Evolutionary conservation across 1,139 yeast genomes (phyloP), one percentile per base, ranked within the genome.

Genomic region (Lodderomyces metapsilosis): DNA sequence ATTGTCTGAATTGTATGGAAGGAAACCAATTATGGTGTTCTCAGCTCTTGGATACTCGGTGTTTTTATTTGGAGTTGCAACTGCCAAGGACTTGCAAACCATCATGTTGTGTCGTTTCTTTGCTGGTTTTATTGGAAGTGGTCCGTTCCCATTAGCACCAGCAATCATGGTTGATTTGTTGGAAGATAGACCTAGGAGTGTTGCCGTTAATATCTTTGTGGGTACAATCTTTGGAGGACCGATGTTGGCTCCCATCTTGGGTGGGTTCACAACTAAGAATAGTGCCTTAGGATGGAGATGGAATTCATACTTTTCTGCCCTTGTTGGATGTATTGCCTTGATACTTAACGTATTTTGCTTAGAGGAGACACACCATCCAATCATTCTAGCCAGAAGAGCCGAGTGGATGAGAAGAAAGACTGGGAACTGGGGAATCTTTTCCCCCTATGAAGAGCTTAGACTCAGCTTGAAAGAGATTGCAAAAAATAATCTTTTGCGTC

Each of bases 401-500:
- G 75, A 71, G 49, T 58, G 56, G 33, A 71, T 84, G 53, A 78
- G 87, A 57, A 68, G 78, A 55, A 56, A 73, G 54, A 68, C 74
- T 8, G 71, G 71, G 1, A 80, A 74, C 59, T 86, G 95, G 95
- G 88, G 88, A 31, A 83, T 87, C 42, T 80, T 79, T 54, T 94
- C 96, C 15, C 83, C 92, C 4, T 92, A 84, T 56, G 95, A 88
- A 57, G 84, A 81, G 51, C 75, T 82, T 43, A 74, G 75, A 44
- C 66, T 87, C 37, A 70, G 80, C 21, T 44, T 86, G 36, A 72
- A 71, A 53, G 91, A 83, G 52, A 79, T 88, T 48, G 76, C 71
- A 23, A 80, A 82, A 51, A 84, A 82, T 55, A 86, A 83, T 53
- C 60, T 88, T 35, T 57, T 83, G 7, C 76, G 94, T 62, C 95